Base-by-base conservation (phyloP, 108 stramenopile species). In the Schizochytrium sp. region DNA sequence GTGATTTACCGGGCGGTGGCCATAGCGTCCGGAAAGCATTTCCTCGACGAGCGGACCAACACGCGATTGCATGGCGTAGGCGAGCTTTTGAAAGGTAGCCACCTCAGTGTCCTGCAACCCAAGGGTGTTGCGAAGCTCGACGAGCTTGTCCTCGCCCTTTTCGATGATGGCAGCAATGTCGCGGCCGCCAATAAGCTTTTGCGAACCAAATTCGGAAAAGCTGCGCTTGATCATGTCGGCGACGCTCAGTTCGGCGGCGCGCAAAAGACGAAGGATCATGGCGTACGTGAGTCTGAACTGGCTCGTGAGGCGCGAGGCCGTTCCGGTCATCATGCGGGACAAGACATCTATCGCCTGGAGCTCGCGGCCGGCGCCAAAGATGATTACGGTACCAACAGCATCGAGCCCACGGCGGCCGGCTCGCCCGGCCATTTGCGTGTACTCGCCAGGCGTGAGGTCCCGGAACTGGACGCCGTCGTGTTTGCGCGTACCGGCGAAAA, bases 371-470 rank as follows among this genome's bases (percentile, higher is more conserved):
- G 58, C 89, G 88, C 89, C 93, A 69, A 53, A 90, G 53, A 94
- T 72, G 57, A 93, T 89, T 43, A 94, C 94, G 5, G 92, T 94
- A 5, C 98, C 99, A 8, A 98, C 96, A 57, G 94, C 95, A 89
- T 99, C 99, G 25, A 99, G 93, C 44, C 99, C 98, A 51, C 98
- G 95, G 60, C 99, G 91, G 18, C 99, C 99, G 5, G 99, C 99
- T 57, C 99, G 90, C 5, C 99, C 99, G 14, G 97, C 96, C 99
- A 99, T 99, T 92, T 99, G 98, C 21, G 97, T 98, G 91, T 98
- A 98, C 91, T 99, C 99, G 58, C 95, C 94, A 44, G 90, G 88
- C 5, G 23, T 43, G 5, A 97, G 88, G 48, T 91, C 91, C 41
- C 98, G 91, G 87, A 97, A 97, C 83, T 95, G 94, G 43, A 89